These are phyloP conservation scores for Fusarium chlamydosporum DNA, from an alignment of 2,329 filamentous ascomycete species.

Conservation along the genomic window DNA sequence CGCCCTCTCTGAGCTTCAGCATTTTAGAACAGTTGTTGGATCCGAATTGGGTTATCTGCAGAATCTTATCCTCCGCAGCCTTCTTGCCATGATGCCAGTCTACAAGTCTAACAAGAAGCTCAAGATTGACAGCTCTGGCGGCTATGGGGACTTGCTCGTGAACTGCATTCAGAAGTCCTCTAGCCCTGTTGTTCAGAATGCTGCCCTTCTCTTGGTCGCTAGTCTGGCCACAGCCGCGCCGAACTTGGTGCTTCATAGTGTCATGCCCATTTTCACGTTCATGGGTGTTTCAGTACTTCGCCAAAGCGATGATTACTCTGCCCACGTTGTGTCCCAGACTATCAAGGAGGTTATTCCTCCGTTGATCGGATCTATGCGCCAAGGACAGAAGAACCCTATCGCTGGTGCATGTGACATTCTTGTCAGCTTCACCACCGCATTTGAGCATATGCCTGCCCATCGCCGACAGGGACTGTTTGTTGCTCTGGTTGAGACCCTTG, in stretches of 20 bases:
- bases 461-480: constrained; percentile 86
- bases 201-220: constrained; percentile 88
- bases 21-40: constrained; percentile 83
- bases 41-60: constrained; percentile 93
- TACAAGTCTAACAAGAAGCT: constrained; percentile 74
- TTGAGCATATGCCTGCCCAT: constrained; percentile 93
- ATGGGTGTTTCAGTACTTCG: constrained; percentile 93
- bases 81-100: constrained; percentile 86
- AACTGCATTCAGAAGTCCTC: constrained; percentile 93
- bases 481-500: constrained; percentile 86
- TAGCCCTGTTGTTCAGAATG: constrained; percentile 94
- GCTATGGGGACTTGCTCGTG: constrained; percentile 91
- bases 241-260: constrained; percentile 92
- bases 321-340: constrained; percentile 94
- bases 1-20: constrained; percentile 87
- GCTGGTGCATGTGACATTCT: constrained; percentile 89
- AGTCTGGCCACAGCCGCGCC: constrained; percentile 89
- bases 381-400: constrained; percentile 82
- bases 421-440: constrained; percentile 96
- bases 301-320: constrained; percentile 96
- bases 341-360: constrained; percentile 95
- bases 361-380: constrained; percentile 85
- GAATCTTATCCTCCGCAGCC: constrained; percentile 83
- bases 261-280: constrained; percentile 99
- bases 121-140: constrained; percentile 81